These are phyloP conservation scores for Arthroderma uncinatum DNA, from an alignment of 2,329 filamentous ascomycete genomes.

Conservation along the genomic window DNA sequence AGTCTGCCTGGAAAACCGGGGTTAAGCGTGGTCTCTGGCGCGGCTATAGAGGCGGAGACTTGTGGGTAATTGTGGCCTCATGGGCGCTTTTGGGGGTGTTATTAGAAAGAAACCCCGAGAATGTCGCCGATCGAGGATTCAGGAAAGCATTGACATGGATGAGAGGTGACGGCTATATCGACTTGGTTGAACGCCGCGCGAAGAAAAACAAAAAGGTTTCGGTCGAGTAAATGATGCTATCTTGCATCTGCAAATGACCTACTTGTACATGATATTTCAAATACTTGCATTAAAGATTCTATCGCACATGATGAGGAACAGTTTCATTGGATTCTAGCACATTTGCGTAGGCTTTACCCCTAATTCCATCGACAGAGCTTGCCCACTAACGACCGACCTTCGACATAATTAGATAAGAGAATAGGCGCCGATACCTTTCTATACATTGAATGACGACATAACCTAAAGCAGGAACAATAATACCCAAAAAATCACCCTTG, in stretches of 20 bases:
- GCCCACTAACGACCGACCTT: no score
- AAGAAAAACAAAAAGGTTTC: constrained; percentile 24
- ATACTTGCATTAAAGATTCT: no score
- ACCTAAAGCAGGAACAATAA: no score
- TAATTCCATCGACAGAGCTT: no score
- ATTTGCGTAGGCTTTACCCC: no score
- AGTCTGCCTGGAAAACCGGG: constrained; percentile 87
- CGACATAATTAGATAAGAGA: no score
- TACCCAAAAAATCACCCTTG: no score
- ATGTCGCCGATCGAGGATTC: constrained; percentile 55
- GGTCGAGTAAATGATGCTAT: background rate
- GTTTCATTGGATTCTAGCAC: no score
- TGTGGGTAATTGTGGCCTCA: constrained; percentile 69
- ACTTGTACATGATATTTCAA: no score
- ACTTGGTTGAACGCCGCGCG: constrained; percentile 47
- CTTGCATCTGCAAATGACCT: background rate
- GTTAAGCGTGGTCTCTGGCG: constrained; percentile 82
- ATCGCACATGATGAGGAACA: no score
- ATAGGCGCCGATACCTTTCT: no score
- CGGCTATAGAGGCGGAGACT: constrained; percentile 69
- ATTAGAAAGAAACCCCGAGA: constrained; percentile 59
- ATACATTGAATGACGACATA: no score
- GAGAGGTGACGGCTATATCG: constrained; percentile 62
- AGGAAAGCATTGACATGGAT: constrained; percentile 64
- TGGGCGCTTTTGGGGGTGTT: constrained; percentile 67